Percentiles rank a stretch among this genome's conserved stretches.
phyloP scores from a whole-genome alignment of 139 green algal species.

The Tetraselmis striata region DNA sequence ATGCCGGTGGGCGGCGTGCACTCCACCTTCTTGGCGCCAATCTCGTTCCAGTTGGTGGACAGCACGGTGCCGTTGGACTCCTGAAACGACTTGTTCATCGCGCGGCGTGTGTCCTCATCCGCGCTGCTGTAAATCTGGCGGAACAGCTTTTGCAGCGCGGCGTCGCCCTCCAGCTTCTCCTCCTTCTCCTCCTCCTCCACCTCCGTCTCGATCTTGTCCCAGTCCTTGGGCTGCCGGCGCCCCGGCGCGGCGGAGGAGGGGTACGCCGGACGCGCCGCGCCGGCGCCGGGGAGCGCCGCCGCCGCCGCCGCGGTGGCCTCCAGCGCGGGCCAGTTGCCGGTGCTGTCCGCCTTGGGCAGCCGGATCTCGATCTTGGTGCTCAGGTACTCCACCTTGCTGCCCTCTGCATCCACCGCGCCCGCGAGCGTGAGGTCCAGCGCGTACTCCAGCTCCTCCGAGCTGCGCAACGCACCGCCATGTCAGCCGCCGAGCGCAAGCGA shows the following conservation, averaged over 20 bases:
- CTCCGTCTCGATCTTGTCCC: constrained; percentile 65
- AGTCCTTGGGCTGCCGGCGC: constrained; percentile 45
- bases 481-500: background rate
- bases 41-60: constrained; percentile 95
- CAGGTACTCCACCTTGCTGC: constrained; percentile 52
- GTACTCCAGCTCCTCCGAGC: constrained; percentile 9
- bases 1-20: constrained; percentile 60
- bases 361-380: constrained; percentile 66
- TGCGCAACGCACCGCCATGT: background rate
- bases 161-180: constrained; percentile 75
- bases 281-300: background rate
- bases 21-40: constrained; percentile 68
- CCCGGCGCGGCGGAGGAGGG: background rate
- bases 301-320: constrained; percentile 30
- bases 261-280: background rate
- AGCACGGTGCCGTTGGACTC: constrained; percentile 84
- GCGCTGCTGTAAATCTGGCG: constrained; percentile 61
- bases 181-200: constrained; percentile 67
- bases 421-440: background rate
- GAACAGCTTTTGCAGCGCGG: constrained; percentile 70
- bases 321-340: constrained; percentile 51
- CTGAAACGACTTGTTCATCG: constrained; percentile 96
- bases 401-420: constrained; percentile 5
- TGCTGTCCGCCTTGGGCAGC: constrained; percentile 54
- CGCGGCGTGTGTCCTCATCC: constrained; percentile 81